A percentile compares a stretch with the other conserved stretches of the same genome.
phyloP scores from a whole-genome alignment of 208 protist species.

The Trypanosoma conorhini region DNA sequence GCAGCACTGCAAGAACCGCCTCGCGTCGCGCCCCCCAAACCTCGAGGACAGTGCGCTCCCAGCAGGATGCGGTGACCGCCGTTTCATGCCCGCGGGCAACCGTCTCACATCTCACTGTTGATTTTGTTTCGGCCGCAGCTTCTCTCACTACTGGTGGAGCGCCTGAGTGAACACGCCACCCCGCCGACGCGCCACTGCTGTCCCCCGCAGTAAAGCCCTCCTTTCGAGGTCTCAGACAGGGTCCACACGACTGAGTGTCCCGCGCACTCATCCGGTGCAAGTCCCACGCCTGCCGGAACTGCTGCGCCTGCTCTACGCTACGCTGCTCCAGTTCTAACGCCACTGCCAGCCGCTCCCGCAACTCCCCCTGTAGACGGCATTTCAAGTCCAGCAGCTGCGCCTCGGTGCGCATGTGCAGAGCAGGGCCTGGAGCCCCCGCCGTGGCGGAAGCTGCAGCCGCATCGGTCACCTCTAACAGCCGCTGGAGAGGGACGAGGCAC shows the following conservation, averaged over 20 bases:
- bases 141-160: not conserved
- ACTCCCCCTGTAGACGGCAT: not conserved
- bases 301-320: not conserved
- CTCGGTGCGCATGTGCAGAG: not conserved
- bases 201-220: no score
- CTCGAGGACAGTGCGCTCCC: constrained; percentile 12
- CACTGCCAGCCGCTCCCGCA: not conserved
- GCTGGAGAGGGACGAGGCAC: not conserved
- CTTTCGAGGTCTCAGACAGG: no score
- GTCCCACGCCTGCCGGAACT: constrained; percentile 7
- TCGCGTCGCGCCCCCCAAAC: constrained; percentile 18
- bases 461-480: not conserved
- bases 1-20: not conserved
- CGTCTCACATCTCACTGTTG: not conserved
- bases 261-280: not conserved
- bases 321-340: not conserved
- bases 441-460: not conserved
- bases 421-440: not conserved
- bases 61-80: constrained; percentile 1
- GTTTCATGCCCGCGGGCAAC: not conserved
- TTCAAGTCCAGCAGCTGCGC: constrained; percentile 1
- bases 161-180: not conserved
- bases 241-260: not conserved
- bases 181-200: no score
- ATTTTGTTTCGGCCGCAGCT: not conserved